Evolutionary conservation across 768 basidiomycete species (phyloP), one percentile per base, ranked within the genome.

Genomic region (Leccinellum luteum): DNA sequence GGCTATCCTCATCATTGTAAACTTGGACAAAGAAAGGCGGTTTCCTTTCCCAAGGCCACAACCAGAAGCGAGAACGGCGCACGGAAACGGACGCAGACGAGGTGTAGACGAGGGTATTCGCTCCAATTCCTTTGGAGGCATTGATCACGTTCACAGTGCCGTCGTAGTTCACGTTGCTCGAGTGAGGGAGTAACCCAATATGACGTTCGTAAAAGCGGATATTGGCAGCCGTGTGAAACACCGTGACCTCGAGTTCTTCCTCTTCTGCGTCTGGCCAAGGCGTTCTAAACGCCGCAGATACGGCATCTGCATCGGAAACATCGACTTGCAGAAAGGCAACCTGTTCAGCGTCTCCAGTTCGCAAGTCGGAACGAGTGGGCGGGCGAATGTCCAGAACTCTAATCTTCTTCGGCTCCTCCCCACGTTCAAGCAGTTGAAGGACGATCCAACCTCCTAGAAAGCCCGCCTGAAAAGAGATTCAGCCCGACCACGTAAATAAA

Each of bases 401-500:
- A 15, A 91, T 89, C 14, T 73, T 75, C 38, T 73, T 75, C 0
- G 86, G 84, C 59, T 88, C 79, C 69, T 92, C 90, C 1, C 90
- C 90, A 2, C 90, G 82, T 52, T 84, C 76, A 4, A 91, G 57
- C 2, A 92, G 75, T 45, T 88, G 83, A 0, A 83, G 74, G 4
- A 86, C 84, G 35, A 92, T 85, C 90, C 90, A 92, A 7, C 87
- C 86, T 13, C 89, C 89, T 3, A 90, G 70, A 58, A 90, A 90
- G 1, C 89, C 89, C 4, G 84, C 82, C 89, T 90, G 32, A 48
- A 27, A 25, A 28, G 12, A 51, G 1, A 34, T 35, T 61, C 25
- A 51, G 52, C 10, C n/a, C 19, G n/a, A 28, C 6, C 35, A 31
- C 27, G 3, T 14, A 48, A 5, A 1, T 10, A 12, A 9, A 47